Evolutionary conservation across 495 filamentous ascomycete species (phyloP).

Genomic region (Penicillium tannophilum): DNA sequence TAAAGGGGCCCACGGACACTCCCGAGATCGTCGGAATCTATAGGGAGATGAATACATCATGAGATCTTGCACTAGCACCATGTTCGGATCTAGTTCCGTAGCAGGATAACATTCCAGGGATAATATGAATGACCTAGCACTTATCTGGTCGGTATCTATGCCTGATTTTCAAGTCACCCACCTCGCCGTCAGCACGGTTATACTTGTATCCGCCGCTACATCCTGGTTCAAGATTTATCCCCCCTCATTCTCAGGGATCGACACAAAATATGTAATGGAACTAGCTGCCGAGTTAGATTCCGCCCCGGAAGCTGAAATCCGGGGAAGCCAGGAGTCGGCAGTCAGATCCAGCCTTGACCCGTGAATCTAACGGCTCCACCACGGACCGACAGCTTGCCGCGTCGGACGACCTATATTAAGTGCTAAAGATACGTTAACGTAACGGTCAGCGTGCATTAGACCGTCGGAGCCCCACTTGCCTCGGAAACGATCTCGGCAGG

Average conservation of each 20-base stretch:
- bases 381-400: slow-evolving; percentile 4
- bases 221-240: background rate
- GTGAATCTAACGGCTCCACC: slow-evolving; percentile 4
- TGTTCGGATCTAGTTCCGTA: background rate
- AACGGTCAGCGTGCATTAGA: slow-evolving; percentile 6
- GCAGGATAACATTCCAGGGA: too few relatives aligned
- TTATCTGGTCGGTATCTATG: background rate
- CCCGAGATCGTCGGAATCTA: too few relatives aligned
- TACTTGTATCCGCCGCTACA: background rate
- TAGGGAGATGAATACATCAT: background rate
- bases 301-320: slow-evolving; percentile 5
- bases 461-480: background rate
- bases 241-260: background rate
- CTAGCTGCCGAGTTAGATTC: slow-evolving; percentile 6
- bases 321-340: slow-evolving; percentile 9
- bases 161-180: background rate
- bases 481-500: slow-evolving; percentile 4
- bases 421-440: background rate
- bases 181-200: too few relatives aligned
- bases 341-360: background rate
- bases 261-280: background rate
- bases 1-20: too few relatives aligned
- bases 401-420: slow-evolving; percentile 8
- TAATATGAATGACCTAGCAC: background rate
- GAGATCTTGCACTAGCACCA: background rate